phyloP scores from a whole-genome alignment of 805 yeast species.

The Wickerhamiella alocasiicola region DNA sequence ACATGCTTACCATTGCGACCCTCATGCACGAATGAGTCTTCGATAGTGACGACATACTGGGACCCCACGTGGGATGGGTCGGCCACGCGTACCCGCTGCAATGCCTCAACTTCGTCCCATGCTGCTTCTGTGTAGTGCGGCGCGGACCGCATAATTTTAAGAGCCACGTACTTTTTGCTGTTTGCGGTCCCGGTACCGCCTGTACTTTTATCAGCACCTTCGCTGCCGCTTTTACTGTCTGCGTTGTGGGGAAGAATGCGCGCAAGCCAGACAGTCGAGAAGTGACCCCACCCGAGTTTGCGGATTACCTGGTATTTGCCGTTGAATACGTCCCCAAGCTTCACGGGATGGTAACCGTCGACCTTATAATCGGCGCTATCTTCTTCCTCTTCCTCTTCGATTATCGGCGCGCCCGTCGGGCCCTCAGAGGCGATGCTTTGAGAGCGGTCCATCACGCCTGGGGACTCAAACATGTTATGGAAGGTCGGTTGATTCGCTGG shows the following conservation, averaged over 20 bases:
- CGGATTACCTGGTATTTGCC: conserved; percentile 69
- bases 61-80: conserved; percentile 69
- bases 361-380: conserved; percentile 69
- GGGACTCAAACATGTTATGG: conserved; percentile 1
- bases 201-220: too few species aligned
- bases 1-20: conserved; percentile 92
- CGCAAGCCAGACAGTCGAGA: conserved; percentile 91
- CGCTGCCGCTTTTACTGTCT: too few species aligned
- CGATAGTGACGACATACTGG: conserved; percentile 60
- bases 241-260: conserved; percentile 32
- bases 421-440: conserved; percentile 5
- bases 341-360: conserved; percentile 95
- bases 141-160: conserved; percentile 88
- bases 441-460: conserved; percentile 2
- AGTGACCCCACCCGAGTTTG: conserved; percentile 98
- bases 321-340: conserved; percentile 73
- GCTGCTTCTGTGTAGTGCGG: conserved; percentile 89
- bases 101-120: conserved; percentile 74
- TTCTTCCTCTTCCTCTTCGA: conserved; percentile 73
- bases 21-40: conserved; percentile 72
- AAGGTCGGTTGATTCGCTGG: background rate
- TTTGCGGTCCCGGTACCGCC: too few species aligned
- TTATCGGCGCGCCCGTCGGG: too few species aligned
- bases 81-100: conserved; percentile 49
- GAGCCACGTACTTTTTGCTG: conserved; percentile 63